Conservation (phyloP, 1,139 yeast genomes). For the Taphrina wiesneri region DNA sequence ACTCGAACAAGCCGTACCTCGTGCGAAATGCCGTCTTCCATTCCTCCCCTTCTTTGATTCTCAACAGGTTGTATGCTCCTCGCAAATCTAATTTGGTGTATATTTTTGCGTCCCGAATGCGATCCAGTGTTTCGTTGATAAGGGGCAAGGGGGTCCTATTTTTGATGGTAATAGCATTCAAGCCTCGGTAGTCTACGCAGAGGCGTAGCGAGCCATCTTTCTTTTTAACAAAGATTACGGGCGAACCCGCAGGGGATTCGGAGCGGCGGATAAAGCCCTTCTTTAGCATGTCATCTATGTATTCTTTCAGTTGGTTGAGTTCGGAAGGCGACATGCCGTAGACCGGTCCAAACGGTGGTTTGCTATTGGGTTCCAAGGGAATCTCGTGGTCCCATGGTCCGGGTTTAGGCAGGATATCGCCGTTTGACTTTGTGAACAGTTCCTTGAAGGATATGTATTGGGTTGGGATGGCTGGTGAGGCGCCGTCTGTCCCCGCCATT, state of each 20-base stretch:
- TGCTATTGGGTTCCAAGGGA: not conserved
- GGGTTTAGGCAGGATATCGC: not conserved
- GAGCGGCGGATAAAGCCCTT: slow-evolving; percentile 21
- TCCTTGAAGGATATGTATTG: no score
- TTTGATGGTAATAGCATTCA: slow-evolving; percentile 41
- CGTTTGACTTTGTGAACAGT: no score
- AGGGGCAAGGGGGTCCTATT: slow-evolving; percentile 42
- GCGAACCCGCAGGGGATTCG: slow-evolving; percentile 9
- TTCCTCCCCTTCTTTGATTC: slow-evolving; percentile 44
- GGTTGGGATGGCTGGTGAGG: no score
- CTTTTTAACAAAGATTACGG: slow-evolving; percentile 36
- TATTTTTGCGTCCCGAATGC: slow-evolving; percentile 23
- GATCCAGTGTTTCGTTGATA: slow-evolving; percentile 38
- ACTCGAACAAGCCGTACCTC: slow-evolving; percentile 32
- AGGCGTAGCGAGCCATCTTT: slow-evolving; percentile 39
- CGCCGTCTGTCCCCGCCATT: no score
- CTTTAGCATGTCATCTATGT: not conserved
- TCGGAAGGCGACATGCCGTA: not conserved
- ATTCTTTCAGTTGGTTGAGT: not conserved
- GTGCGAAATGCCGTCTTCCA: slow-evolving; percentile 34
- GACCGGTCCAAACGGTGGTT: not conserved
- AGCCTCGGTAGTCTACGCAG: slow-evolving; percentile 43
- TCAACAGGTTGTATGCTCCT: slow-evolving; percentile 41
- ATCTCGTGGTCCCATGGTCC: not conserved
- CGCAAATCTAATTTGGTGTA: slow-evolving; percentile 40